Conservation (phyloP, 148 eudicot genomes). For the Rheum nobile region DNA sequence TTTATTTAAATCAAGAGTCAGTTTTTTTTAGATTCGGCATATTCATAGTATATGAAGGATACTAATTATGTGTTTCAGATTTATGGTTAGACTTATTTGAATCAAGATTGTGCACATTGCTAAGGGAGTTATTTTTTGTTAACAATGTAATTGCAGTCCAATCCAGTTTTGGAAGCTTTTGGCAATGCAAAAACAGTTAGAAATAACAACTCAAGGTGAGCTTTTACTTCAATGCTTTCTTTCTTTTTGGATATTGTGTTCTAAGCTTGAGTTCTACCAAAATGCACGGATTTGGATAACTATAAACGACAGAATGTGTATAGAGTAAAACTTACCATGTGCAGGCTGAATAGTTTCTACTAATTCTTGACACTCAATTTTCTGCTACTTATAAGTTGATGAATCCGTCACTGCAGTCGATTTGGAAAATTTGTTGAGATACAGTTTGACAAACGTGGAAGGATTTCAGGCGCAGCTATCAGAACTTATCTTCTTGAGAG, state of each 20-base stretch:
- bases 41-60: too few species aligned
- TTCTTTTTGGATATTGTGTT: neutral
- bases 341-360: too few species aligned
- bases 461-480: slow-evolving; percentile 95
- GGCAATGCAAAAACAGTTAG: slow-evolving; percentile 93
- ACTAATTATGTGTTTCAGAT: too few species aligned
- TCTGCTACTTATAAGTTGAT: neutral
- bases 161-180: slow-evolving; percentile 90
- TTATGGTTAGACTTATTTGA: too few species aligned
- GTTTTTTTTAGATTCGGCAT: neutral
- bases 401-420: slow-evolving; percentile 40
- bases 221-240: neutral
- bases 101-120: neutral
- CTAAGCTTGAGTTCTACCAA: too few species aligned
- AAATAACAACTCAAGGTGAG: slow-evolving; percentile 84
- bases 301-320: too few species aligned
- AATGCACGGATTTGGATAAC: too few species aligned
- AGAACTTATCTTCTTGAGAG: slow-evolving; percentile 92
- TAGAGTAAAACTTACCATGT: neutral
- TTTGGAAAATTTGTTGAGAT: slow-evolving; percentile 91
- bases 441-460: slow-evolving; percentile 76
- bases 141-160: slow-evolving; percentile 45
- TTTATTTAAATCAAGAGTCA: too few species aligned
- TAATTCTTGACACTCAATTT: neutral
- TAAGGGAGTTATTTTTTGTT: neutral